Conservation (phyloP, 2,329 filamentous ascomycete genomes). For the Clonostachys rhizophaga region DNA sequence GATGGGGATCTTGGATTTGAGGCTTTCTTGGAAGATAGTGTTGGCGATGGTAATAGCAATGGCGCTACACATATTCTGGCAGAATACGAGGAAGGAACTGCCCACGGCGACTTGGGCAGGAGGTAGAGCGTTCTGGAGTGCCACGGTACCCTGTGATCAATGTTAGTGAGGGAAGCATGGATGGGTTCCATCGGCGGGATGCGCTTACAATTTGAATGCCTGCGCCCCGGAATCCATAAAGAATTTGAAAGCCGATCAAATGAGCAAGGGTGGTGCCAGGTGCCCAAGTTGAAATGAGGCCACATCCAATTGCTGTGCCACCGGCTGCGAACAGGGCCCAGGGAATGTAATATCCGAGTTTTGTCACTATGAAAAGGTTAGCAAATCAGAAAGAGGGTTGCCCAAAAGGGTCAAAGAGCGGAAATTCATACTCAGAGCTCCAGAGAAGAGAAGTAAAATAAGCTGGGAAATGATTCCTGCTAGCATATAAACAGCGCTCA, state of each 20-base stretch:
- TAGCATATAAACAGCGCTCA: conserved; percentile 31
- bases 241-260: conserved; percentile 44
- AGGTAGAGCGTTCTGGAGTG: conserved; percentile 5
- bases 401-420: no score
- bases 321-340: conserved; percentile 23
- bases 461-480: conserved; percentile 31
- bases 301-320: conserved; percentile 26
- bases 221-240: conserved; percentile 35
- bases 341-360: conserved; percentile 7
- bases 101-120: conserved; percentile 2
- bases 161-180: no score
- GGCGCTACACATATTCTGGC: conserved; percentile 37
- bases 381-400: no score
- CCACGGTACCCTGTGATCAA: conserved; percentile 2
- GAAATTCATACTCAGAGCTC: conserved; percentile 17
- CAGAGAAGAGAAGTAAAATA: conserved; percentile 24
- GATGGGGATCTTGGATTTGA: conserved; percentile 1
- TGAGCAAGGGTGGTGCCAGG: conserved; percentile 19
- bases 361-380: background rate
- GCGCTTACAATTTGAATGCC: conserved; percentile 24
- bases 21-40: conserved; percentile 7
- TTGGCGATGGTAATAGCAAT: conserved; percentile 27
- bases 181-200: no score
- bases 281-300: conserved; percentile 29
- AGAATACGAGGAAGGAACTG: conserved; percentile 14